Percentiles rank a stretch among this genome's conserved stretches.
phyloP scores from a whole-genome alignment of 169 alveolate species.

The Plasmodium reichenowi region DNA sequence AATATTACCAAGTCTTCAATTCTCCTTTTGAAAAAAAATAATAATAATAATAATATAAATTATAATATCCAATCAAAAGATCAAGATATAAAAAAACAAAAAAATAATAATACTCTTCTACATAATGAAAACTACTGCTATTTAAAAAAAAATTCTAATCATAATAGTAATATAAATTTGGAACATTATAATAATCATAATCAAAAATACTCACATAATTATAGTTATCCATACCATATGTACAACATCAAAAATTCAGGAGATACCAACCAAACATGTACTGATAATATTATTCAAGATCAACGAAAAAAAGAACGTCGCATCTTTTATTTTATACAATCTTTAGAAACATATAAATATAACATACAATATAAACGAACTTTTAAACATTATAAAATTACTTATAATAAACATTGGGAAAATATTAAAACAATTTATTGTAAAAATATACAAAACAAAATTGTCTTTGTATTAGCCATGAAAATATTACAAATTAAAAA shows the following conservation, averaged over 20 bases:
- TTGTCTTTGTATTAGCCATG: conserved; percentile 60
- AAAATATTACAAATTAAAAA: conserved; percentile 61
- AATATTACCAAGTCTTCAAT: neutral
- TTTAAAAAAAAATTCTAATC: neutral
- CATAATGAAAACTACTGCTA: neutral
- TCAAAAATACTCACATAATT: neutral
- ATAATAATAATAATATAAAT: neutral
- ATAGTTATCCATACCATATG: neutral
- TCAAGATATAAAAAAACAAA: conserved; percentile 8
- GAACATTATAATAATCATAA: no score
- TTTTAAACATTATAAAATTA: conserved; percentile 53
- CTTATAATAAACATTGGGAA: conserved; percentile 45
- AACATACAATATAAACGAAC: conserved; percentile 37
- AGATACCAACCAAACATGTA: neutral
- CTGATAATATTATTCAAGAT: neutral
- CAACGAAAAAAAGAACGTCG: conserved; percentile 32
- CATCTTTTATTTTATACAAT: conserved; percentile 38
- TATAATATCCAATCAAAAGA: neutral
- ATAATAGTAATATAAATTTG: neutral
- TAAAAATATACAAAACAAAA: conserved; percentile 50
- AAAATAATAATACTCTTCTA: no score
- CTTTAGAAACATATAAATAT: conserved; percentile 51
- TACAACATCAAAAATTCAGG: neutral
- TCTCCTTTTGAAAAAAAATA: neutral
- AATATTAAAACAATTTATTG: conserved; percentile 28